Conservation (phyloP, 2,329 filamentous ascomycete genomes). For the Ampelomyces quisqualis region DNA sequence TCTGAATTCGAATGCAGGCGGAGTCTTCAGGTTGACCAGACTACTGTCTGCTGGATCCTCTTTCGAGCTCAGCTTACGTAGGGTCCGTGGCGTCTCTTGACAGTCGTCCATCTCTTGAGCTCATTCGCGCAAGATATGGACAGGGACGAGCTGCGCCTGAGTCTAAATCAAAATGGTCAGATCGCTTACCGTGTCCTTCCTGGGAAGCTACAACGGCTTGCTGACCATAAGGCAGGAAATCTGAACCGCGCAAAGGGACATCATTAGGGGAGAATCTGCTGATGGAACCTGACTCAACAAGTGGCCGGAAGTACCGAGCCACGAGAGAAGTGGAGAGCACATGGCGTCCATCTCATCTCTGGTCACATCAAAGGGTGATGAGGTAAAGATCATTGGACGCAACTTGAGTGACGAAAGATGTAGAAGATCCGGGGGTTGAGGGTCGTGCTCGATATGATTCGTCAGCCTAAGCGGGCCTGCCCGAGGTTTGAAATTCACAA, state of each 20-base stretch:
- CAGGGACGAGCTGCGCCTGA: conserved; percentile 7
- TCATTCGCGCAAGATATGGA: conserved; percentile 5
- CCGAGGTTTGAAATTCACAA: conserved; percentile 11
- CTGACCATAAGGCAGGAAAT: conserved; percentile 13
- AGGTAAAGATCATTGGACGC: conserved; percentile 24
- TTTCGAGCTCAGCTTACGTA: conserved; percentile 10
- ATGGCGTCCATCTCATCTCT: conserved; percentile 11
- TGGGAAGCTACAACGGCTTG: conserved; percentile 9
- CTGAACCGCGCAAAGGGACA: conserved; percentile 17
- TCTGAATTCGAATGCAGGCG: neutral
- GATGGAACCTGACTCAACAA: conserved; percentile 2
- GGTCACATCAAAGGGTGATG: conserved; percentile 12
- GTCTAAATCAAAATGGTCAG: conserved; percentile 6
- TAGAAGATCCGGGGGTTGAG: conserved; percentile 7
- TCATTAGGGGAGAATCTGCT: no score
- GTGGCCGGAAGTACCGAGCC: conserved; percentile 12
- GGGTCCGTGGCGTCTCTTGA: conserved; percentile 10
- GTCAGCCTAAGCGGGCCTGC: conserved; percentile 10
- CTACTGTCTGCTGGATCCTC: conserved; percentile 4
- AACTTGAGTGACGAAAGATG: conserved; percentile 8
- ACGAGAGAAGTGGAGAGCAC: conserved; percentile 15
- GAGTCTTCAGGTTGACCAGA: no score
- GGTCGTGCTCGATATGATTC: conserved; percentile 11
- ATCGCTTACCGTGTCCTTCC: conserved; percentile 12
- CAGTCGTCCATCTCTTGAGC: conserved; percentile 7